Evolutionary conservation across 768 basidiomycete species (phyloP), one percentile per base, ranked within the genome.

Genomic region (Boletus speciosus): DNA sequence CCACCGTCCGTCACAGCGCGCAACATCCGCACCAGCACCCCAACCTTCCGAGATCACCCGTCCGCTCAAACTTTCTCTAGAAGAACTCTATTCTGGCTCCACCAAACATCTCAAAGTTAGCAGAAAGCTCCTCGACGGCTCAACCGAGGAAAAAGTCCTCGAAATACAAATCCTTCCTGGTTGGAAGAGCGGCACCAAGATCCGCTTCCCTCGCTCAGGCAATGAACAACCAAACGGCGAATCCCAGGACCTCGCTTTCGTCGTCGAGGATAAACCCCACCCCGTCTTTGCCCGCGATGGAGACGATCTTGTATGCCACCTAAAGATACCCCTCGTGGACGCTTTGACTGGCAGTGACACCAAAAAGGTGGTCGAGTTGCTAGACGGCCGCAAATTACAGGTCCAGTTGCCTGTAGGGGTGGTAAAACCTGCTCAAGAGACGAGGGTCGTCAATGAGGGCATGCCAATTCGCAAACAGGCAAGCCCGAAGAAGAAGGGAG

Each of bases 111-210:
- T 99, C 49, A 94, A 93, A 69, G 83, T 98, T 52, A 84, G 85
- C 7, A 84, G 94, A 49, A 80, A 81, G 60, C 72, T 87, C 42
- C 70, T 85, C n/a, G 76, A 80, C 49, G 92, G 95, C 1, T 72
- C 76, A 16, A 84, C 84, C 16, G 92, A 97, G 70, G 91, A 94
- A 58, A 92, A 90, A 69, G 82, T 91, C 6, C 82, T 93, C 49
- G 91, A 93, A 63, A 85, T 93, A 63, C 76, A 80, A 34, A 78
- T 92, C 23, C 79, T 81, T 59, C 92, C 95, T 0, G 96, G 96
- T 1, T 98, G 94, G 94, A 98, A 98, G 79, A 83, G 83, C 56
- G 96, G 96, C 0, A 98, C 96, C 16, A 97, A 96, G 74, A 81
- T 98, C 55, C 85, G 91, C 39, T 98, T 95, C 72, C 83, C 90